Percentiles rank a stretch among this genome's conserved stretches.
These are phyloP conservation scores for Populus trichocarpa DNA, from an alignment of 441 rosid genomes.

Conservation along the genomic window DNA sequence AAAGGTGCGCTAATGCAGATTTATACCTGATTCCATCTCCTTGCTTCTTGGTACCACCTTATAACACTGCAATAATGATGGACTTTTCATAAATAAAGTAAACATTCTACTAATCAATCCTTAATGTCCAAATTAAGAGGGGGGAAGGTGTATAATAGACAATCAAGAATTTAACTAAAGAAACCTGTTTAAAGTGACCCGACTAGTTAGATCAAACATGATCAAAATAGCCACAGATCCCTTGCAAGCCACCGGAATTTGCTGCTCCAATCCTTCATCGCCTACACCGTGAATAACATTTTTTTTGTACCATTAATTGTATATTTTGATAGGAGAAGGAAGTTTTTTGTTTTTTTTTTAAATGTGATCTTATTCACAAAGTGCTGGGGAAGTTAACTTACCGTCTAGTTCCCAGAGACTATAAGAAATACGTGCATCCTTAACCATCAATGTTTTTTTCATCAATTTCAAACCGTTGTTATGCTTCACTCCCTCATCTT, in stretches of 20 bases:
- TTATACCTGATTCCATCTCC: constrained; percentile 70
- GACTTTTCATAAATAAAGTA: not conserved
- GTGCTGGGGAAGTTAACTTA: constrained; percentile 9
- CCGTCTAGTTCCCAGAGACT: constrained; percentile 86
- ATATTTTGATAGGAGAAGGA: no score
- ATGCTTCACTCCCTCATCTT: constrained; percentile 29
- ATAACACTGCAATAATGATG: constrained; percentile 45
- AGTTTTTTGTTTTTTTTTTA: no score
- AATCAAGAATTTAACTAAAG: not conserved
- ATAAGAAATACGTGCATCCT: constrained; percentile 72
- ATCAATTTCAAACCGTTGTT: constrained; percentile 54
- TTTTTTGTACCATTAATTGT: not conserved
- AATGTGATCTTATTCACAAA: not conserved
- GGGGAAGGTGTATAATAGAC: not conserved
- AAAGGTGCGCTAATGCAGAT: not conserved
- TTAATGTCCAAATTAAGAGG: not conserved
- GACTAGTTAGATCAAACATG: constrained; percentile 80
- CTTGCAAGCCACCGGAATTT: constrained; percentile 60
- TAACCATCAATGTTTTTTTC: constrained; percentile 61
- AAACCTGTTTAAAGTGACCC: constrained; percentile 63
- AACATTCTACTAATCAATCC: not conserved
- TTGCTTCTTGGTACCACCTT: constrained; percentile 75
- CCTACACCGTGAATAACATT: constrained; percentile 33
- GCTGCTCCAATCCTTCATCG: constrained; percentile 39
- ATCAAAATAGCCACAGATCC: constrained; percentile 79